These are phyloP conservation scores for Apophysomyces ossiformis DNA, from an alignment of 371 early-diverging fungal species.

Conservation along the genomic window DNA sequence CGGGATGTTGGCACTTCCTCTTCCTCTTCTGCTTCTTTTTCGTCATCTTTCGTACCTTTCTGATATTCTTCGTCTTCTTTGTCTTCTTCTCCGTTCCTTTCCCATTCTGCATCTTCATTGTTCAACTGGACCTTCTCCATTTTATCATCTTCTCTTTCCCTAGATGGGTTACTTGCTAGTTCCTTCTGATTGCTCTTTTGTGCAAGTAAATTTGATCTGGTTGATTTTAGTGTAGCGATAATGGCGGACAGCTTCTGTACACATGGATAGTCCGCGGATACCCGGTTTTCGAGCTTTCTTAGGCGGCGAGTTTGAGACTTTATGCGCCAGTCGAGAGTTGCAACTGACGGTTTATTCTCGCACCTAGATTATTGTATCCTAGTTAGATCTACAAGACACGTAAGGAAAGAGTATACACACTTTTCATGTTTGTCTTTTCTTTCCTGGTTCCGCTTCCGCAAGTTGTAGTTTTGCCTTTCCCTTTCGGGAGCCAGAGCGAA, in stretches of 20 bases:
- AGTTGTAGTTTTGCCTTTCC: background rate
- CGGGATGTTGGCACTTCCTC: no score
- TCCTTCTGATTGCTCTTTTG: background rate
- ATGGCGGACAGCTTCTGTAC: no score
- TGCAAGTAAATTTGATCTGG: background rate
- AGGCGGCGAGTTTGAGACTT: background rate
- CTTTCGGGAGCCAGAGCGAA: no score
- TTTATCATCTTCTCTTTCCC: background rate
- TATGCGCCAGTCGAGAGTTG: constrained; percentile 1
- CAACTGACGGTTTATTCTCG: background rate
- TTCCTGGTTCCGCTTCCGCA: background rate
- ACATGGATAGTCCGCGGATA: background rate
- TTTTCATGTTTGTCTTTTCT: constrained; percentile 1
- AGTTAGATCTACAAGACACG: constrained; percentile 1
- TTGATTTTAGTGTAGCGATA: no score
- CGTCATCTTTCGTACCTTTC: constrained; percentile 36
- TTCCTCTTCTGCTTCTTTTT: constrained; percentile 69
- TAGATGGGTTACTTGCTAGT: constrained; percentile 1
- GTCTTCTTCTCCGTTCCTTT: background rate
- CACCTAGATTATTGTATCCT: background rate
- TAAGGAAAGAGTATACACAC: background rate
- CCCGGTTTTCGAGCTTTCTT: background rate
- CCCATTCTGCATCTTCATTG: constrained; percentile 6
- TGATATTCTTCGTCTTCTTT: background rate
- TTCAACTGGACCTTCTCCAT: constrained; percentile 3